A percentile compares a stretch with the other conserved stretches of the same genome.
phyloP scores from a whole-genome alignment of 2,329 filamentous ascomycete species.

The Trichoderma guizhouense region DNA sequence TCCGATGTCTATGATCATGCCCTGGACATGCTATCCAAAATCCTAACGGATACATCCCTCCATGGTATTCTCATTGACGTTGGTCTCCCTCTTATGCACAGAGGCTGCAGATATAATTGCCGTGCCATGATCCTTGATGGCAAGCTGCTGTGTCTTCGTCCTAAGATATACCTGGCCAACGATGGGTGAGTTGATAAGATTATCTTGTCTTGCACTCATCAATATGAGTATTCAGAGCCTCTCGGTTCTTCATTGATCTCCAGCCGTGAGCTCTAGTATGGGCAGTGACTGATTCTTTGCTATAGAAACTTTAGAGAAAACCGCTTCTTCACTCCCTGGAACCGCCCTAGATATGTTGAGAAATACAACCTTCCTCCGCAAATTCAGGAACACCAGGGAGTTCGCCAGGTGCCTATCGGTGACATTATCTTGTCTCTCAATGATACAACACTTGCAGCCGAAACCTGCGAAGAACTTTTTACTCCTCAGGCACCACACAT shows the following conservation, averaged over 20 bases:
- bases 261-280: too few species aligned
- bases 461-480: constrained; percentile 34
- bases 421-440: constrained; percentile 38
- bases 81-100: constrained; percentile 42
- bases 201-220: not conserved
- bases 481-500: constrained; percentile 11
- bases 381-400: constrained; percentile 36
- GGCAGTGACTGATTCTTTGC: not conserved
- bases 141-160: constrained; percentile 67
- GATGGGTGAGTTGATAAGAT: constrained; percentile 26
- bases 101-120: constrained; percentile 23
- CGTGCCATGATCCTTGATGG: constrained; percentile 44
- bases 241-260: not conserved
- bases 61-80: constrained; percentile 40
- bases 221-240: too few species aligned
- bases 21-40: constrained; percentile 32
- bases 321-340: constrained; percentile 42
- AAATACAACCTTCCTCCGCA: constrained; percentile 41
- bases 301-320: constrained; percentile 42
- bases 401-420: constrained; percentile 37
- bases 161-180: constrained; percentile 56
- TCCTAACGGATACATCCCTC: constrained; percentile 32
- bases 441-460: constrained; percentile 39
- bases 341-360: constrained; percentile 34
- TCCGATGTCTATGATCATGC: constrained; percentile 33